A percentile compares a stretch with the other conserved stretches of the same genome.
These are phyloP conservation scores for Auxenochlorella pyrenoidosa DNA, from an alignment of 139 green algal genomes.

Conservation along the genomic window DNA sequence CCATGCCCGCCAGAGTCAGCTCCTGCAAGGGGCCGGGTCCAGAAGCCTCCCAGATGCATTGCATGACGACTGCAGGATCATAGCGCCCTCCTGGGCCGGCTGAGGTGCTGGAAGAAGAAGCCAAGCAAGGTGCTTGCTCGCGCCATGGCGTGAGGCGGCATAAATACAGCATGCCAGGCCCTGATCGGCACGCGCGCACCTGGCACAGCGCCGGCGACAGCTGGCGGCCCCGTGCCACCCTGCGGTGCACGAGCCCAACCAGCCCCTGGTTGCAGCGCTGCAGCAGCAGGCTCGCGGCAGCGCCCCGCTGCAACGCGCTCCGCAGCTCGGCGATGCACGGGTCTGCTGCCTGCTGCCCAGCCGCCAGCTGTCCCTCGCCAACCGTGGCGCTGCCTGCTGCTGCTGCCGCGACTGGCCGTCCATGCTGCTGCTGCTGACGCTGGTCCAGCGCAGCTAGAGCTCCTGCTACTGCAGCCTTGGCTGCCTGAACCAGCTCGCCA, in stretches of 20 bases:
- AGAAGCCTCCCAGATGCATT: not conserved
- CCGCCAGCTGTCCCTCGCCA: not conserved
- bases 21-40: not conserved
- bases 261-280: not conserved
- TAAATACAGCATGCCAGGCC: too few species aligned
- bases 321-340: not conserved
- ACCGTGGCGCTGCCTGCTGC: not conserved
- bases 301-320: not conserved
- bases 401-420: not conserved
- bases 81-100: too few species aligned
- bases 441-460: not conserved
- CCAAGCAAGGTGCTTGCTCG: too few species aligned
- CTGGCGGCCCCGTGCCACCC: not conserved
- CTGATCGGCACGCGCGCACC: not conserved
- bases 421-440: not conserved
- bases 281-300: slow-evolving; percentile 15
- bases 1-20: not conserved
- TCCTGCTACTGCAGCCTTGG: not conserved
- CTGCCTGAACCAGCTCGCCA: slow-evolving; percentile 10
- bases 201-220: not conserved
- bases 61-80: not conserved
- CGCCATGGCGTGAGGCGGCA: too few species aligned
- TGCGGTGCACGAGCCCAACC: not conserved
- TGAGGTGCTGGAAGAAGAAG: too few species aligned
- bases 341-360: too few species aligned